Percentiles rank a stretch among this genome's conserved stretches.
These are phyloP conservation scores for Colletotrichum spaethianum DNA, from an alignment of 2,329 filamentous ascomycete genomes.

Conservation along the genomic window DNA sequence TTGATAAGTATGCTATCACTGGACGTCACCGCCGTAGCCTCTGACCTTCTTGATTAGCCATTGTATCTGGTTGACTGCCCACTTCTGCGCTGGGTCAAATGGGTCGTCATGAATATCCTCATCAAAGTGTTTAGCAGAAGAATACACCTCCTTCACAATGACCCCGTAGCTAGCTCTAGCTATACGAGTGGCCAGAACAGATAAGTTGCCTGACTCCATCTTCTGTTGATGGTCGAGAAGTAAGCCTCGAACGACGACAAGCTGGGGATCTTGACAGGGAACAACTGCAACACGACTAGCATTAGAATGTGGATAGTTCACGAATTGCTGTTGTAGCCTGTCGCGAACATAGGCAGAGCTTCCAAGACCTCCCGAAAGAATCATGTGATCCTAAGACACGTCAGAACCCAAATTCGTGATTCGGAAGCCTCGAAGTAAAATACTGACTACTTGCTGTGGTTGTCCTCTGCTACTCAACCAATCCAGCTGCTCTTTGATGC, in stretches of 20 bases:
- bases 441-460: slow-evolving; percentile 53
- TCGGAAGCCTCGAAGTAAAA: neutral
- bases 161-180: slow-evolving; percentile 61
- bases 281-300: slow-evolving; percentile 55
- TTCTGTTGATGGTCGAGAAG: slow-evolving; percentile 66
- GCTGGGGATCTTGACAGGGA: slow-evolving; percentile 65
- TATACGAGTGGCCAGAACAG: slow-evolving; percentile 59
- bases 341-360: slow-evolving; percentile 63
- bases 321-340: slow-evolving; percentile 55
- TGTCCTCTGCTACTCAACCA: slow-evolving; percentile 48
- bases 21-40: neutral
- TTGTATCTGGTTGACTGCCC: slow-evolving; percentile 58
- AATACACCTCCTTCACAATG: slow-evolving; percentile 54
- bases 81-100: slow-evolving; percentile 52
- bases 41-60: slow-evolving; percentile 58
- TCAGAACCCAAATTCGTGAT: neutral
- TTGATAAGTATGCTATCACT: neutral
- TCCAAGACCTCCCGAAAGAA: slow-evolving; percentile 61
- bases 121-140: slow-evolving; percentile 52
- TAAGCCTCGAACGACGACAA: slow-evolving; percentile 68
- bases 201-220: slow-evolving; percentile 54
- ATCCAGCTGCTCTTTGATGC: slow-evolving; percentile 57
- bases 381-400: slow-evolving; percentile 54
- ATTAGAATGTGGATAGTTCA: slow-evolving; percentile 51
- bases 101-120: slow-evolving; percentile 53